Percentiles rank a stretch among this genome's conserved stretches.
These are phyloP conservation scores for Candida coleopterorum DNA, from an alignment of 805 yeast species.

Conservation along the genomic window DNA sequence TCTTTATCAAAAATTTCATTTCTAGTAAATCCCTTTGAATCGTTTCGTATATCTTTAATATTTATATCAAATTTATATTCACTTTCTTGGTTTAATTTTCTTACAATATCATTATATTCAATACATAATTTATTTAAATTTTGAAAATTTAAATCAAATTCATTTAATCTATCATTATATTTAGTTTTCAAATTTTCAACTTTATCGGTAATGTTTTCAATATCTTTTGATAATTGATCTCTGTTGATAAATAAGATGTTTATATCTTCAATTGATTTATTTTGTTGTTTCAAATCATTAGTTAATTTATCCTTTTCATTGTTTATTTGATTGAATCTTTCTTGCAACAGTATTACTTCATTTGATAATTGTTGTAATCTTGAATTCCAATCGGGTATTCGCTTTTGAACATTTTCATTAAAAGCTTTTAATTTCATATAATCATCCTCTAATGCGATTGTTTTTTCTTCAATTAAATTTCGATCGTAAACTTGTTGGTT, in stretches of 20 bases:
- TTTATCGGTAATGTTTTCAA: slow-evolving; percentile 42
- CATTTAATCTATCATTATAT: slow-evolving; percentile 46
- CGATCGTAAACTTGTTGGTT: slow-evolving; percentile 40
- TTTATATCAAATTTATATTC: slow-evolving; percentile 37
- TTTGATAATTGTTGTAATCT: slow-evolving; percentile 35
- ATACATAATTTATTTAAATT: slow-evolving; percentile 48
- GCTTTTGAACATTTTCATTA: slow-evolving; percentile 59
- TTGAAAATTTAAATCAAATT: slow-evolving; percentile 46
- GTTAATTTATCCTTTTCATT: slow-evolving; percentile 34
- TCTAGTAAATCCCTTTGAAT: too few relatives aligned
- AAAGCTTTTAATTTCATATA: slow-evolving; percentile 66
- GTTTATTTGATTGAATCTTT: neutral
- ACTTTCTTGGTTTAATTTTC: slow-evolving; percentile 30
- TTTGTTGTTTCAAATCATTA: slow-evolving; percentile 42
- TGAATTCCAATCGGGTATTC: slow-evolving; percentile 60
- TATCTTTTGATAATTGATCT: slow-evolving; percentile 49
- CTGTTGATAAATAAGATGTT: slow-evolving; percentile 61
- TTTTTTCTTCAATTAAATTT: slow-evolving; percentile 50
- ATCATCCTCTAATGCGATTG: slow-evolving; percentile 65
- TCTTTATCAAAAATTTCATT: slow-evolving; percentile 33
- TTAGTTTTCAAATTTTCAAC: slow-evolving; percentile 43
- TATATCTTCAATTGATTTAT: slow-evolving; percentile 58
- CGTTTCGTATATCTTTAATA: slow-evolving; percentile 19
- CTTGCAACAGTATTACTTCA: slow-evolving; percentile 14
- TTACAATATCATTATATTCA: slow-evolving; percentile 52